Evolutionary conservation across 2,329 filamentous ascomycete species (phyloP).

Genomic region (Colletotrichum phormii): DNA sequence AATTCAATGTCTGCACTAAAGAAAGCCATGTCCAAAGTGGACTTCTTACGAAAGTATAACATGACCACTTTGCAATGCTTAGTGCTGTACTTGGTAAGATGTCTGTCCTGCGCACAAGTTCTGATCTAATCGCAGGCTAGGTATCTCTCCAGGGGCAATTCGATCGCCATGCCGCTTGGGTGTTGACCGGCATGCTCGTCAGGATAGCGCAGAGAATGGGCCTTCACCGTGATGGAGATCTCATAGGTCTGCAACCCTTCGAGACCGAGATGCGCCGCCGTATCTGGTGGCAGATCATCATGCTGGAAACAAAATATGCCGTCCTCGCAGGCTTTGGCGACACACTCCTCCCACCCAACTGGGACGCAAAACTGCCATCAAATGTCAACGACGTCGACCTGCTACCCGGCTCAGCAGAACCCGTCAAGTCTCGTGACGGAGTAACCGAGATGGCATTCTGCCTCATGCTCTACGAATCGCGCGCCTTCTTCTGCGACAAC

Average conservation of each 20-base stretch:
- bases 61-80: conserved; percentile 69
- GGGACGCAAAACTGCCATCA: conserved; percentile 59
- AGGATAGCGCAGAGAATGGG: conserved; percentile 75
- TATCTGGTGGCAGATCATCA: conserved; percentile 30
- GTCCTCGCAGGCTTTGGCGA: conserved; percentile 54
- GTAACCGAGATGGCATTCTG: conserved; percentile 46
- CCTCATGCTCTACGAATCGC: conserved; percentile 58
- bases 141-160: conserved; percentile 67
- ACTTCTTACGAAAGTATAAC: conserved; percentile 69
- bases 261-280: conserved; percentile 20
- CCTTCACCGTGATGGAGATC: conserved; percentile 72
- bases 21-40: conserved; percentile 59
- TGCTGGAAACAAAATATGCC: conserved; percentile 27
- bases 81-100: conserved; percentile 67
- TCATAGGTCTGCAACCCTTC: conserved; percentile 47
- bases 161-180: conserved; percentile 69
- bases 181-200: conserved; percentile 69
- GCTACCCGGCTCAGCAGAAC: conserved; percentile 60
- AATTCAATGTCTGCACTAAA: conserved; percentile 64
- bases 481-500: conserved; percentile 59
- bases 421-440: conserved; percentile 62
- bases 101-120: conserved; percentile 60
- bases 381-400: conserved; percentile 72
- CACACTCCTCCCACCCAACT: conserved; percentile 63
- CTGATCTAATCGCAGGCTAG: conserved; percentile 46